Evolutionary conservation across 306 rosid species (phyloP).

Genomic region (Mimosa pudica): DNA sequence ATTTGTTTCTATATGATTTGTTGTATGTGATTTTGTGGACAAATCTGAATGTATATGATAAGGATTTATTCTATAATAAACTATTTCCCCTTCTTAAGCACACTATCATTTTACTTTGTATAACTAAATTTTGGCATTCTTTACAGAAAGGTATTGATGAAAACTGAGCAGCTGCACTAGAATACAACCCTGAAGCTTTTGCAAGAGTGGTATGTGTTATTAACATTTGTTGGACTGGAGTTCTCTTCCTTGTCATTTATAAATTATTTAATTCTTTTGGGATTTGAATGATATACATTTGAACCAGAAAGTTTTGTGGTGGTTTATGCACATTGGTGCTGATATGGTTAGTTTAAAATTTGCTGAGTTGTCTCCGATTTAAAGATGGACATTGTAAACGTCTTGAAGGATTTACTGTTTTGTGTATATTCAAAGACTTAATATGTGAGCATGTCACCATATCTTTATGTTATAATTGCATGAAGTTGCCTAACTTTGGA

Average conservation of each 20-base stretch:
- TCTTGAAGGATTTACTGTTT: slow-evolving; percentile 13
- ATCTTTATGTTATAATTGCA: slow-evolving; percentile 82
- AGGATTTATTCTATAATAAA: slow-evolving; percentile 1
- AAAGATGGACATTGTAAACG: background rate
- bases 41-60: background rate
- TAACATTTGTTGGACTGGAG: slow-evolving; percentile 29
- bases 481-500: slow-evolving; percentile 92
- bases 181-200: slow-evolving; percentile 95
- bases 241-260: slow-evolving; percentile 30
- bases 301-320: too few relatives aligned
- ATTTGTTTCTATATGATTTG: background rate
- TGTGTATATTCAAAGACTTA: slow-evolving; percentile 30
- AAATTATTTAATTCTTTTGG: background rate
- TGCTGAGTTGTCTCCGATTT: too few relatives aligned
- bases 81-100: background rate
- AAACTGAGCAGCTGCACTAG: slow-evolving; percentile 98
- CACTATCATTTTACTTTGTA: slow-evolving; percentile 10
- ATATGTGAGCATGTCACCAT: slow-evolving; percentile 57
- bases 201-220: slow-evolving; percentile 85
- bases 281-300: too few relatives aligned
- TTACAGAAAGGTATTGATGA: slow-evolving; percentile 97
- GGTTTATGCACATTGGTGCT: too few relatives aligned
- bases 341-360: too few relatives aligned
- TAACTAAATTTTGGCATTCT: slow-evolving; percentile 23
- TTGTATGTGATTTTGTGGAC: slow-evolving; percentile 20